Base-by-base conservation (phyloP, 768 basidiomycete genomes). In the Scleroderma bovista region DNA sequence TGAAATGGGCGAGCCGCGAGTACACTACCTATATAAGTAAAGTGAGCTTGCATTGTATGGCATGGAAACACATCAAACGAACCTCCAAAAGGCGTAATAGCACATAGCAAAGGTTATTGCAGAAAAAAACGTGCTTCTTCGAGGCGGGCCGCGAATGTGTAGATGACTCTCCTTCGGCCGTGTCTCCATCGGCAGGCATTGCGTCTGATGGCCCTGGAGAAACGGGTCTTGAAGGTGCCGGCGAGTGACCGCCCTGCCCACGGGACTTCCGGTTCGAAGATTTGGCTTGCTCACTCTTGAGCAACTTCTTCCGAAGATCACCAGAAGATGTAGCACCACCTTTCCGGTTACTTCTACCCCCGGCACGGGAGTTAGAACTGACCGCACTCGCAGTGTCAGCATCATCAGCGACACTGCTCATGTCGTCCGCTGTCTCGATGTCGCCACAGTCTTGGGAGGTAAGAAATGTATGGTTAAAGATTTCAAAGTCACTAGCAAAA, bases 81-180 rank as follows among this genome's bases (percentile, higher is more conserved):
- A 93, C 95, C 83, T 97, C 88, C 37, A 97, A 66, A 44, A 94
- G 72, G 31, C 95, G 81, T 58, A 98, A 68, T 20, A 97, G 69
- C 10, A 81, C 79, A 71, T 97, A 99, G 61, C 91, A 91, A 20
- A 83, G 76, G 17, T 89, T 92, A 68, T 96, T 97, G 51, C 84
- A 83, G 69, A 91, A 97, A 69, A 97, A 93, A 32, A 82, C 76
- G 41, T 67, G 71, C 48, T 78, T 76, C 44, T 77, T 75, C 50
- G 79, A 64, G 1, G 67, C 64, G 0, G 55, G 52, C 17, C 66
- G 61, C 46, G 66, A 64, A n/a, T 64, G 65, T 17, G 47, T 34
- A 29, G 34, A 8, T 6, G 32, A 16, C 33, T 60, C 59, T 36
- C 33, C 51, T 33, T 57, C 57, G 2, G 13, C 38, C 7, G 58